phyloP scores from a whole-genome alignment of 2,329 filamentous ascomycete species.

The Periconia digitata region DNA sequence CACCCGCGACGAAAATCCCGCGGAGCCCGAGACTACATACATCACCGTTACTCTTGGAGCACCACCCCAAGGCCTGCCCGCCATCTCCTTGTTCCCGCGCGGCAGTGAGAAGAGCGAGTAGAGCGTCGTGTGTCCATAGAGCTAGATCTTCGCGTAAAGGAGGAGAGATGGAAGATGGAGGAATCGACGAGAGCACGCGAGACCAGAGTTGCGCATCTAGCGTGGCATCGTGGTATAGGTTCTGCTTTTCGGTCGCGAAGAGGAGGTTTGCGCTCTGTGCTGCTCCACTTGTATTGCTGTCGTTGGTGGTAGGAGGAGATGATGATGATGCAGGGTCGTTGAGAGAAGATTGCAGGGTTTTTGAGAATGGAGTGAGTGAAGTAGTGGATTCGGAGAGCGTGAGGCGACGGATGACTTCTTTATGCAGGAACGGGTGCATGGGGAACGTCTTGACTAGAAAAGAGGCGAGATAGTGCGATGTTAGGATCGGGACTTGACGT shows the following conservation, averaged over 20 bases:
- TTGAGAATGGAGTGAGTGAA: conserved; percentile 45
- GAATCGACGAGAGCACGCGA: conserved; percentile 47
- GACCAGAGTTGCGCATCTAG: conserved; percentile 73
- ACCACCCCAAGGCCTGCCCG: conserved; percentile 65
- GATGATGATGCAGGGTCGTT: not conserved
- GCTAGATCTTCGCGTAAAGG: conserved; percentile 20
- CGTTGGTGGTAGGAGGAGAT: not conserved
- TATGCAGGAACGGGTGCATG: conserved; percentile 34
- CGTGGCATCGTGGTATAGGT: conserved; percentile 85
- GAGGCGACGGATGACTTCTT: not conserved
- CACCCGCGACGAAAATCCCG: conserved; percentile 47
- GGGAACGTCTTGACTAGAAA: conserved; percentile 29
- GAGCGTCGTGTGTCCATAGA: conserved; percentile 55
- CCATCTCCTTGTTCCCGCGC: conserved; percentile 56
- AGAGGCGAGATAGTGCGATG: not conserved
- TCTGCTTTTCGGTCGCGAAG: conserved; percentile 89
- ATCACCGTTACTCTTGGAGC: conserved; percentile 59
- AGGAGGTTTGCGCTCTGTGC: conserved; percentile 57
- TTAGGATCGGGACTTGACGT: conserved; percentile 45
- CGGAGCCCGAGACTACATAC: conserved; percentile 63
- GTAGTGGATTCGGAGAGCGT: conserved; percentile 50
- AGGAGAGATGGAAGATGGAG: conserved; percentile 20
- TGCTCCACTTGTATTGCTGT: conserved; percentile 15
- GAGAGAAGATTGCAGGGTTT: conserved; percentile 11
- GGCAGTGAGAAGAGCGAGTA: conserved; percentile 47